These are phyloP conservation scores for Themeda triandra DNA, from an alignment of 176 grass and related monocot genomes.

Conservation along the genomic window DNA sequence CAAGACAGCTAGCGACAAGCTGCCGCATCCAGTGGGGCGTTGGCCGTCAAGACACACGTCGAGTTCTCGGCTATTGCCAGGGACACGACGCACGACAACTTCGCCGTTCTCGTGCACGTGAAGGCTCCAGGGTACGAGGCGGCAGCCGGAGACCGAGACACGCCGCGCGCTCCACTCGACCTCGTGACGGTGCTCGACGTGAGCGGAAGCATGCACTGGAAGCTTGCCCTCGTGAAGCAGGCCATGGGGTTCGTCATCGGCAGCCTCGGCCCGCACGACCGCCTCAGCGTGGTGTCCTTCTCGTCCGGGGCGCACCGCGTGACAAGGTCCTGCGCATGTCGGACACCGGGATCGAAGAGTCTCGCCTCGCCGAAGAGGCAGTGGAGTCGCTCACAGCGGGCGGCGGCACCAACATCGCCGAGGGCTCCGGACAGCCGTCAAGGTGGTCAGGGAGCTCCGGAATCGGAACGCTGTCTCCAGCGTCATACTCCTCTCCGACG, in stretches of 20 bases:
- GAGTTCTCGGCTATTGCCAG: conserved; percentile 39
- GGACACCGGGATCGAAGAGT: conserved; percentile 24
- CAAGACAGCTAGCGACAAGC: not conserved
- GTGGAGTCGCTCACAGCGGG: conserved; percentile 35
- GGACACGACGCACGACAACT: conserved; percentile 29
- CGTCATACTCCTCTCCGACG: conserved; percentile 80
- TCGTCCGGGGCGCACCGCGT: conserved; percentile 39
- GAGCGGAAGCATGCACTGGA: conserved; percentile 58
- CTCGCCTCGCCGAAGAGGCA: not conserved
- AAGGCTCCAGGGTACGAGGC: conserved; percentile 31
- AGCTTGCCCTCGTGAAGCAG: conserved; percentile 52
- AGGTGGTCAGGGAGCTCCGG: conserved; percentile 49
- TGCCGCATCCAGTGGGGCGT: not conserved
- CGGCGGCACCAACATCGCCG: conserved; percentile 63
- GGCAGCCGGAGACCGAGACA: not conserved
- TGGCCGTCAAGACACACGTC: conserved; percentile 37
- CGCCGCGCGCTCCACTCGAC: conserved; percentile 42
- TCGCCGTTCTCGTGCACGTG: conserved; percentile 52
- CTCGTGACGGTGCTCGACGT: conserved; percentile 66
- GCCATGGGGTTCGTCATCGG: conserved; percentile 69
- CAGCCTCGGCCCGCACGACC: conserved; percentile 58
- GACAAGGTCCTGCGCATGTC: conserved; percentile 53
- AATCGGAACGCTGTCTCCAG: conserved; percentile 58
- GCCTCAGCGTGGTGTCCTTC: conserved; percentile 64
- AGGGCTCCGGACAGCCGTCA: conserved; percentile 46